These are phyloP conservation scores for Acacia crassicarpa DNA, from an alignment of 306 rosid species.

Conservation along the genomic window DNA sequence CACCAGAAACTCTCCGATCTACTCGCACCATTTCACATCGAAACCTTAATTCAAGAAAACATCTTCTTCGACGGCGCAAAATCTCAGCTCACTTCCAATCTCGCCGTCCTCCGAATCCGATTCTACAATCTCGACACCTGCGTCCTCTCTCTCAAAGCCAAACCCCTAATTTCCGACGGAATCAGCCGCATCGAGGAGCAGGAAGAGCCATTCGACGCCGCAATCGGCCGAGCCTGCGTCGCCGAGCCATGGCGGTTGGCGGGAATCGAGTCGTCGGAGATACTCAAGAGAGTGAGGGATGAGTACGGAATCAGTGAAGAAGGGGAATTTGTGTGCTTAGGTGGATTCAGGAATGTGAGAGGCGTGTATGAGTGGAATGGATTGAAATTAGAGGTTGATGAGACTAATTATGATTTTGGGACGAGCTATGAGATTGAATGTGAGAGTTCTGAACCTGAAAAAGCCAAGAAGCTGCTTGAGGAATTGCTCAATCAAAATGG, in stretches of 20 bases:
- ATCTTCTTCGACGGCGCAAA: constrained; percentile 60
- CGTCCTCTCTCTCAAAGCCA: constrained; percentile 55
- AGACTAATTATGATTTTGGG: constrained; percentile 60
- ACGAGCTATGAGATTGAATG: constrained; percentile 64
- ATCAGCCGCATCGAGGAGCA: constrained; percentile 53
- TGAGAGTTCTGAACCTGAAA: constrained; percentile 49
- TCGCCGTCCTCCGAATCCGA: constrained; percentile 57
- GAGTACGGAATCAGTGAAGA: constrained; percentile 34
- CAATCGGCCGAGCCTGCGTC: constrained; percentile 48
- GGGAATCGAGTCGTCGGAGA: constrained; percentile 25
- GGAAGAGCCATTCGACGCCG: constrained; percentile 55
- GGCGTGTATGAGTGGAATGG: constrained; percentile 53
- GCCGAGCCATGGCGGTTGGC: constrained; percentile 61
- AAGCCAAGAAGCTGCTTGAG: constrained; percentile 43
- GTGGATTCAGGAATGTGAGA: constrained; percentile 68
- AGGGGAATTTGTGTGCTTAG: constrained; percentile 46
- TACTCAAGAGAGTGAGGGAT: constrained; percentile 41
- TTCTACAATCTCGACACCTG: constrained; percentile 38
- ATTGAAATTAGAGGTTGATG: constrained; percentile 58
- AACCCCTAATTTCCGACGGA: constrained; percentile 47
- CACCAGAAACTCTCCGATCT: constrained; percentile 59
- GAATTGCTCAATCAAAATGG: constrained; percentile 42
- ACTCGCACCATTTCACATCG: constrained; percentile 52
- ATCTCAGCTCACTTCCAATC: constrained; percentile 55
- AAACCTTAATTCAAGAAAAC: constrained; percentile 59